Percentiles rank a stretch among this genome's conserved stretches.
Evolutionary conservation across 495 filamentous ascomycete species (phyloP).

Genomic region (Podospora tetraspora): DNA sequence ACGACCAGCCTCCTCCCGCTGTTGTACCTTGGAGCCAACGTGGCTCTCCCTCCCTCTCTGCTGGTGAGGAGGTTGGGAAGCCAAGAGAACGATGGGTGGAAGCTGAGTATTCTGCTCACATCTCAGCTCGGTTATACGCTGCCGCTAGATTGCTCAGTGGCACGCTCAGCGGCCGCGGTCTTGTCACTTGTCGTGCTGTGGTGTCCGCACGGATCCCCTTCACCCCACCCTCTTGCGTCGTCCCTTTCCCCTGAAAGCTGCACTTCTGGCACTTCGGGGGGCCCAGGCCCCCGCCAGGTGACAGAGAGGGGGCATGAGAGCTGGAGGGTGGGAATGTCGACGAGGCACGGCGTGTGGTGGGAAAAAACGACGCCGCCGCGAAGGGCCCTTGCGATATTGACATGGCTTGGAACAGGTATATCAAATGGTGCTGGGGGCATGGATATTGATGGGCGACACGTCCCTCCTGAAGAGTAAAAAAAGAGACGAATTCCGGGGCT

Average conservation of each 20-base stretch:
- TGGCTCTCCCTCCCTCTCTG: background rate
- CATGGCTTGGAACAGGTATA: background rate
- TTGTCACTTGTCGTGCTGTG: background rate
- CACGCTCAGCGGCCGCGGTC: background rate
- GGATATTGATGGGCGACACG: background rate
- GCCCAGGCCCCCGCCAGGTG: background rate
- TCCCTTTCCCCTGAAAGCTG: background rate
- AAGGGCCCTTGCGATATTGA: background rate
- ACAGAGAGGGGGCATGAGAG: background rate
- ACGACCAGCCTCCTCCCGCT: background rate
- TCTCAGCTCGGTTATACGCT: background rate
- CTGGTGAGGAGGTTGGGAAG: background rate
- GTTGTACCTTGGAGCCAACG: background rate
- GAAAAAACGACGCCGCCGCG: background rate
- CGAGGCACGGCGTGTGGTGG: background rate
- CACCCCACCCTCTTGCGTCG: background rate
- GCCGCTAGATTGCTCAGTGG: background rate
- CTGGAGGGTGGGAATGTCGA: background rate
- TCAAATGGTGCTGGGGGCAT: too few relatives aligned
- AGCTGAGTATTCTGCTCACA: background rate
- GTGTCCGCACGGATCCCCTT: background rate
- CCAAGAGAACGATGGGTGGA: background rate
- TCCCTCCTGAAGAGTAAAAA: background rate
- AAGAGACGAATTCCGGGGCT: constrained; percentile 2
- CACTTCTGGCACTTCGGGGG: background rate